Conservation (phyloP, 495 filamentous ascomycete genomes). For the Thermothielavioides terrestris region DNA sequence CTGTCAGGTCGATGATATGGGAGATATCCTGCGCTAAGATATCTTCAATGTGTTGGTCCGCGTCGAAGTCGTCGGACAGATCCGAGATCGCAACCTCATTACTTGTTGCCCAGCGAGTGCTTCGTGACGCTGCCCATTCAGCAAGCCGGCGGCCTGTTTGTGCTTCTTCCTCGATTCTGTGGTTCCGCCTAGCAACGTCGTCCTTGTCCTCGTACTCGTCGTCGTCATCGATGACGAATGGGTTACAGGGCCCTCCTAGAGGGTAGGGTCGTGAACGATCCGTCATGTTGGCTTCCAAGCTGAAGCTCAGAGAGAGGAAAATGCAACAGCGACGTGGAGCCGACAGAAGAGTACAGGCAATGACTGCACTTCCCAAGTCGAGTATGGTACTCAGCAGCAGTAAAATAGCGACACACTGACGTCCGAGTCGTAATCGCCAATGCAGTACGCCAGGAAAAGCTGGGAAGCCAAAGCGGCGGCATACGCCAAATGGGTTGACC, state of each 20-base stretch:
- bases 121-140: neutral
- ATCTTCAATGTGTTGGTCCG: neutral
- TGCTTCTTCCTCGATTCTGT: neutral
- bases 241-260: neutral
- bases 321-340: no score
- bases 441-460: no score
- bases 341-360: no score
- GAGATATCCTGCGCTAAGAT: neutral
- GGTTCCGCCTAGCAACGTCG: neutral
- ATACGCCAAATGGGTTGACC: no score
- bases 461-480: no score
- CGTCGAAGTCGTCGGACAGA: neutral
- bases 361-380: no score
- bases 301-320: no score
- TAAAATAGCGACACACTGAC: no score
- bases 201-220: neutral
- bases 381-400: no score
- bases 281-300: no score
- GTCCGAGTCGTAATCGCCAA: no score
- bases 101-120: neutral
- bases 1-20: slow-evolving; percentile 9
- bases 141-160: slow-evolving; percentile 1
- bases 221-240: neutral
- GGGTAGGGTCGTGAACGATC: neutral
- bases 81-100: neutral